Base-by-base conservation (phyloP, 2,329 filamentous ascomycete genomes). In the Berkeleyomyces basicola region DNA sequence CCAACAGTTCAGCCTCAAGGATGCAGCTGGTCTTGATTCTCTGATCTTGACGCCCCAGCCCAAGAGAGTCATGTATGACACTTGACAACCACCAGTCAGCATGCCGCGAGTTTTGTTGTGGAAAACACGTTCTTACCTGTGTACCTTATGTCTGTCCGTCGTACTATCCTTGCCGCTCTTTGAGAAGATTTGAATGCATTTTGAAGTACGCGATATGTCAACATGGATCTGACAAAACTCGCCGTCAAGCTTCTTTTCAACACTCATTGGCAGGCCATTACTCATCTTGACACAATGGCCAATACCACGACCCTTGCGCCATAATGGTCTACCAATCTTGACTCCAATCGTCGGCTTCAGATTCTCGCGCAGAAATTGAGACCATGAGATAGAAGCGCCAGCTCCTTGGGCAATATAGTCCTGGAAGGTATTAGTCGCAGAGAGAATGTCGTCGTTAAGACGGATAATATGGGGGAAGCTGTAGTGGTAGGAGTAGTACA, bases 121-220 rank as follows among this genome's bases (percentile, higher is more conserved):
- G 7, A n/a, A 3, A 31, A 9, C 14, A 39, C 16, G 14, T 14
- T 14, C 75, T 67, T 70, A 81, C 79, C 70, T 69, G 66, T 87
- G 83, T 31, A 95, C 71, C 1, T 75, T 76, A 9, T 71, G 67
- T 42, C 87, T 81, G 70, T 95, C 90, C 60, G 74, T 70, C 0
- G 90, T 96, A 53, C 90, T 92, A 67, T 96, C 88, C 70, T 93
- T 95, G 64, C 90, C 89, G 68, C 89, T 93, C 70, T 96, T 96
- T 7, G 90, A 95, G 70, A 93, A 96, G 39, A 96, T 92, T 66
- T 86, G 85, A 37, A 95, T 82, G 58, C 77, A 80, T 0, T 78
- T 70, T 0, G 64, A 70, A 14, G 74, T 74, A 59, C 80, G 82
- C 7, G 75, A 75, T 5, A 88, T 74, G 69, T 95, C 83, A 46